Base-by-base conservation (phyloP, 441 rosid genomes). In the Syzygium syzygioides region DNA sequence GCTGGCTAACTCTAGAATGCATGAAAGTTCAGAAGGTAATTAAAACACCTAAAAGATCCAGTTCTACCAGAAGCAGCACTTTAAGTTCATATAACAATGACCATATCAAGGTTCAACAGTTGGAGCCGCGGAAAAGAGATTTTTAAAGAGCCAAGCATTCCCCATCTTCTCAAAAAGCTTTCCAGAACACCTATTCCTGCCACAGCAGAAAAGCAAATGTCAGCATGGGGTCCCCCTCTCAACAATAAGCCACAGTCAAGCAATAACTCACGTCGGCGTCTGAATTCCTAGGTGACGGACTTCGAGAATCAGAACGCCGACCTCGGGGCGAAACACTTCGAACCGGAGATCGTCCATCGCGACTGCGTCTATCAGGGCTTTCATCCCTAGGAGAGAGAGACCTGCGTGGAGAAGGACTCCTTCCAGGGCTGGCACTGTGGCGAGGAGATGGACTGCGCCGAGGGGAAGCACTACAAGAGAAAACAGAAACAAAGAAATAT, bases 381-480 rank as follows among this genome's bases (percentile, higher is more conserved):
- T 85, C 91, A 86, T 59, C 92, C 88, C 89, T 88, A 34, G 86
- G 80, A 62, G 92, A 91, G 86, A 94, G 93, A 85, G 54, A 71
- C 87, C 87, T 91, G 76, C 86, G 90, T 25, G 93, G 95, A 53
- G 94, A 92, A 85, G 52, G 66, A 79, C 93, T 95, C 93, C 92
- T 90, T 12, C 88, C 90, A 86, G 95, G 93, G 87, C 89, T 90
- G 41, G 91, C 91, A 87, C 95, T 93, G 66, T 41, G 94, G 71
- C 89, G 90, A 87, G 79, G 88, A 79, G 83, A n/a, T 76, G 83
- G 83, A 76, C 83, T 76, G 83, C 83, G 83, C 83, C 83, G 18
- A 76, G 95, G 95, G 88, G 98, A 95, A 76, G 92, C 95, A 91
- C 96, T 95, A 64, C 84, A 56, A 87, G 55, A 57, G 52, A 30